Evolutionary conservation across 2,329 filamentous ascomycete species (phyloP).

Genomic region (Pezicula radicicola): DNA sequence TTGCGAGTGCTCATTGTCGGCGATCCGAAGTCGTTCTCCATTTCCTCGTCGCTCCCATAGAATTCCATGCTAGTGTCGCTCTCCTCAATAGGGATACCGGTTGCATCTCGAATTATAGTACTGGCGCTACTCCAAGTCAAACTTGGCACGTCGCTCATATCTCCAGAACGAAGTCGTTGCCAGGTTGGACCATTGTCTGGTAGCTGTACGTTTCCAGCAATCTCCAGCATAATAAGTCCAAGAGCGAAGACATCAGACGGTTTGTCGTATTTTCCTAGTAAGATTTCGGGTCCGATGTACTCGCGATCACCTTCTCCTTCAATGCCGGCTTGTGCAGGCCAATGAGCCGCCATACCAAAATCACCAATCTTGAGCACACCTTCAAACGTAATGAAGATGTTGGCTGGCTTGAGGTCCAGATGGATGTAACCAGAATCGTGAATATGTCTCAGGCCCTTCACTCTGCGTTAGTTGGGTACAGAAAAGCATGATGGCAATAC

Average conservation of each 20-base stretch:
- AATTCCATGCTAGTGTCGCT: constrained; percentile 26
- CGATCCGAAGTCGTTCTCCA: constrained; percentile 34
- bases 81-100: constrained; percentile 59
- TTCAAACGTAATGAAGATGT: constrained; percentile 78
- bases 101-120: constrained; percentile 69
- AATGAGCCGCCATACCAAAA: constrained; percentile 77
- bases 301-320: constrained; percentile 94
- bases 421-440: constrained; percentile 86
- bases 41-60: constrained; percentile 36
- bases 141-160: constrained; percentile 84
- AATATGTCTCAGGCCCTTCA: constrained; percentile 81
- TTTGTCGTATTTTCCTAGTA: constrained; percentile 83
- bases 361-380: constrained; percentile 82
- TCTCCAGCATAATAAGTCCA: constrained; percentile 91
- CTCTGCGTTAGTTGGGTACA: constrained; percentile 20
- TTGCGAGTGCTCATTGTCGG: constrained; percentile 26
- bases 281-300: constrained; percentile 92
- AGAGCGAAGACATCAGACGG: constrained; percentile 92
- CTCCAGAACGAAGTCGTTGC: constrained; percentile 84
- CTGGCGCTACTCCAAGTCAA: constrained; percentile 78
- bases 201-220: constrained; percentile 88
- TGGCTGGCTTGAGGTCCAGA: constrained; percentile 81
- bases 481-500: constrained; percentile 28
- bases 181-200: constrained; percentile 91
- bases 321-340: constrained; percentile 72